Evolutionary conservation across 257 asterid species (phyloP).

Genomic region (Solanum piurae): DNA sequence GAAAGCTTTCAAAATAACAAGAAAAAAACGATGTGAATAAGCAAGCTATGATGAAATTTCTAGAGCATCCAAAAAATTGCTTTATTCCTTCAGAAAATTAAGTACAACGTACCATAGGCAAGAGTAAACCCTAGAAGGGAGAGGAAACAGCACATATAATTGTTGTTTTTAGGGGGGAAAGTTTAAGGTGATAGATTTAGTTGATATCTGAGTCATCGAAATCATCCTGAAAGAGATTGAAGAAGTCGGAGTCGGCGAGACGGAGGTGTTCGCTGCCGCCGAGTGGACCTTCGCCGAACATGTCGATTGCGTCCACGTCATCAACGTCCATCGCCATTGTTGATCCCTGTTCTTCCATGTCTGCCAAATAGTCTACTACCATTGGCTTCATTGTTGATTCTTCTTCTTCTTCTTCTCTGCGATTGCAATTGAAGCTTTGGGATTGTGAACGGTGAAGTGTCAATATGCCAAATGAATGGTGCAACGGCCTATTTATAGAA

Average conservation of each 20-base stretch:
- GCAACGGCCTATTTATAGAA: not conserved
- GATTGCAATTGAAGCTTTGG: not conserved
- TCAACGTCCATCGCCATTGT: slow-evolving; percentile 44
- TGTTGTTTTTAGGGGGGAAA: not conserved
- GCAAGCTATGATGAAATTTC: not conserved
- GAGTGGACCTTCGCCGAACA: slow-evolving; percentile 25
- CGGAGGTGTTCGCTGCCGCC: slow-evolving; percentile 23
- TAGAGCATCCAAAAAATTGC: not conserved
- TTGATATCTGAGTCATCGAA: slow-evolving; percentile 19
- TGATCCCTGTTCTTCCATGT: slow-evolving; percentile 24
- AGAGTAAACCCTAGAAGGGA: not conserved
- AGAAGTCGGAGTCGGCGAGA: slow-evolving; percentile 37
- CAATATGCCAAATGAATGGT: rapidly evolving
- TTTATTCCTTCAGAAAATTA: not conserved
- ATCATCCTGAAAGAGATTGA: slow-evolving; percentile 36
- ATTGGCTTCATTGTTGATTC: slow-evolving; percentile 21
- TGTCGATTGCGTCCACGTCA: slow-evolving; percentile 28
- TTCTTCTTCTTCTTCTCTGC: not conserved
- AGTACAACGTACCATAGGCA: not conserved
- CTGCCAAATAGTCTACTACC: slow-evolving; percentile 20
- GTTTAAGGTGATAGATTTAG: slow-evolving; percentile 9
- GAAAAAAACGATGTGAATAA: not conserved
- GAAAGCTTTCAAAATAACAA: not conserved
- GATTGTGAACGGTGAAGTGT: not conserved
- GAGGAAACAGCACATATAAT: not conserved